A percentile compares a stretch with the other conserved stretches of the same genome.
phyloP scores from a whole-genome alignment of 2,329 filamentous ascomycete species.

The Botrytis fragariae region DNA sequence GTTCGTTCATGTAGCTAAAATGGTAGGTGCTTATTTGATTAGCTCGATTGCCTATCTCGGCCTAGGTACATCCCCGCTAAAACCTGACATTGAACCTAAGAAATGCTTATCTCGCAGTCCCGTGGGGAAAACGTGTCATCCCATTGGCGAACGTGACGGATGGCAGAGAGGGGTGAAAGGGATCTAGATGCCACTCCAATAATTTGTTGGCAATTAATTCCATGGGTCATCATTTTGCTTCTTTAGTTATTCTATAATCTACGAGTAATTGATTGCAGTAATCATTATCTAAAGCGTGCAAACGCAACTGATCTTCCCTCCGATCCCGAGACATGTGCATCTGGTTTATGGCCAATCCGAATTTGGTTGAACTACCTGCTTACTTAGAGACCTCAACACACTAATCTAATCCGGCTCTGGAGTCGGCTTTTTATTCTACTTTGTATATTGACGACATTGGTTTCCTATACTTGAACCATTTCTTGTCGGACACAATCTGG shows the following conservation, averaged over 20 bases:
- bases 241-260: background rate
- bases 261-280: background rate
- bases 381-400: background rate
- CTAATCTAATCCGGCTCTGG: background rate
- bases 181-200: background rate
- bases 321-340: background rate
- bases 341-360: background rate
- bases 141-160: slow-evolving; percentile 1
- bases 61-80: background rate
- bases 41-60: background rate
- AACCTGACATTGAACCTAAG: background rate
- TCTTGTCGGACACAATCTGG: no score
- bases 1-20: background rate
- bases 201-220: background rate
- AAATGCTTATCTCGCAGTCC: slow-evolving; percentile 9
- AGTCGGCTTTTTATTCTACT: background rate
- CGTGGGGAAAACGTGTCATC: background rate
- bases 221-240: background rate
- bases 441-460: background rate
- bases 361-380: background rate
- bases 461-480: background rate
- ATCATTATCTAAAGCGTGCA: background rate
- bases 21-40: background rate
- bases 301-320: background rate
- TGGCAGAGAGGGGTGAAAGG: background rate